Conservation (phyloP, 2,329 filamentous ascomycete genomes). For the Pyrenophora graminea region DNA sequence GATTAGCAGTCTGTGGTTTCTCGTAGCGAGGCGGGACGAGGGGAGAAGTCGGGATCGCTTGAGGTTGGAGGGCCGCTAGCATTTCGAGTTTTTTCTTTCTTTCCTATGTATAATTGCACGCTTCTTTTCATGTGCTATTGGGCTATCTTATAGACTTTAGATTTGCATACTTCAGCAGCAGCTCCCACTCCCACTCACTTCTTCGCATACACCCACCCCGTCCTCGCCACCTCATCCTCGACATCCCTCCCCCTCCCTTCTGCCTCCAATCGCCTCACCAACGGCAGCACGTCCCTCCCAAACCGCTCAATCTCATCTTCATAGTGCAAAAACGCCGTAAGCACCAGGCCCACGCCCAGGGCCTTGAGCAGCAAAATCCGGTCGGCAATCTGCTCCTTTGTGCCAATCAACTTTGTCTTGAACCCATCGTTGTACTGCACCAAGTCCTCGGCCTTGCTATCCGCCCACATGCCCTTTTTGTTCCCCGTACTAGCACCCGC, state of each 20-base stretch:
- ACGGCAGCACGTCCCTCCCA: constrained; percentile 52
- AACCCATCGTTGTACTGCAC: constrained; percentile 62
- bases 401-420: constrained; percentile 60
- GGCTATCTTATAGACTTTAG: not conserved
- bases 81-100: not conserved
- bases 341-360: constrained; percentile 50
- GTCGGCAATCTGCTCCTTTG: constrained; percentile 57
- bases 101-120: not conserved
- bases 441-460: constrained; percentile 57
- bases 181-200: too few relatives aligned
- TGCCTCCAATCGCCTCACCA: constrained; percentile 55
- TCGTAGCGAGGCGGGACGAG: constrained; percentile 50
- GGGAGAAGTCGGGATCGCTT: constrained; percentile 40
- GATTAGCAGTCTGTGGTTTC: constrained; percentile 58
- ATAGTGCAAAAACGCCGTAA: constrained; percentile 58
- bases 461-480: constrained; percentile 60
- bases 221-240: constrained; percentile 49
- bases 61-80: constrained; percentile 41
- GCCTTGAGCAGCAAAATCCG: constrained; percentile 55
- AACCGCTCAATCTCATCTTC: constrained; percentile 58
- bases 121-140: too few relatives aligned
- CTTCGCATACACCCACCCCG: too few relatives aligned
- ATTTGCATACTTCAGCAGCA: too few relatives aligned
- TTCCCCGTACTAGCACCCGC: constrained; percentile 54
- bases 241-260: constrained; percentile 55